phyloP scores from a whole-genome alignment of 75 land plant genomes.

The Cryptomeria japonica region DNA sequence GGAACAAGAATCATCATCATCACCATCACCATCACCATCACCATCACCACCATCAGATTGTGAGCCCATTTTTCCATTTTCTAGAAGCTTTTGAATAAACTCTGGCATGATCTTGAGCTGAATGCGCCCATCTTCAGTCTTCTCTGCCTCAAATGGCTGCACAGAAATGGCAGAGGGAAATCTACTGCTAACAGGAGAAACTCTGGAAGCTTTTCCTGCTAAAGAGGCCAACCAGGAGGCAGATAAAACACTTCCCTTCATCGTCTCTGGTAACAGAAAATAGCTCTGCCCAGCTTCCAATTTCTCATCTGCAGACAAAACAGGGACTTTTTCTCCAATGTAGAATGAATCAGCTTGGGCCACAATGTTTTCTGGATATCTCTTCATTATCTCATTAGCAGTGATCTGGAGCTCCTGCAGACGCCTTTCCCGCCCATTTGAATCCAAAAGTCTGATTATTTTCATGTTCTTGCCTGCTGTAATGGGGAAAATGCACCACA shows the following conservation, averaged over 20 bases:
- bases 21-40: background rate
- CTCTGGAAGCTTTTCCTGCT: background rate
- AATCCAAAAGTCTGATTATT: background rate
- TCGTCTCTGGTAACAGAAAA: background rate
- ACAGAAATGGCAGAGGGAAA: background rate
- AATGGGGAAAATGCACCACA: background rate
- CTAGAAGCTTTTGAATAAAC: constrained; percentile 35
- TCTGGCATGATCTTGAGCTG: constrained; percentile 54
- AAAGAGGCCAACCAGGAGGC: background rate
- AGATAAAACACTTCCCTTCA: background rate
- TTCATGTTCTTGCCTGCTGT: background rate
- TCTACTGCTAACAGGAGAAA: background rate
- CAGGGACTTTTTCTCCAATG: background rate
- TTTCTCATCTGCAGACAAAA: background rate
- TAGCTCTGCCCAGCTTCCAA: background rate
- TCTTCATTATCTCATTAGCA: background rate
- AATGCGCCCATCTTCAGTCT: constrained; percentile 20
- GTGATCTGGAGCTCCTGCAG: background rate
- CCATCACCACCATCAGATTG: background rate
- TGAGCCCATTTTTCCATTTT: background rate
- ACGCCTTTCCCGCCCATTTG: background rate
- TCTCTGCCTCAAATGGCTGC: background rate
- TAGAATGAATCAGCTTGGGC: background rate
- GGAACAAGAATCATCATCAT: background rate
- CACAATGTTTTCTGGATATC: background rate